Evolutionary conservation across 1,284 basidiomycete species (phyloP), one percentile per base, ranked within the genome.

Genomic region (Ganoderma resinaceum): DNA sequence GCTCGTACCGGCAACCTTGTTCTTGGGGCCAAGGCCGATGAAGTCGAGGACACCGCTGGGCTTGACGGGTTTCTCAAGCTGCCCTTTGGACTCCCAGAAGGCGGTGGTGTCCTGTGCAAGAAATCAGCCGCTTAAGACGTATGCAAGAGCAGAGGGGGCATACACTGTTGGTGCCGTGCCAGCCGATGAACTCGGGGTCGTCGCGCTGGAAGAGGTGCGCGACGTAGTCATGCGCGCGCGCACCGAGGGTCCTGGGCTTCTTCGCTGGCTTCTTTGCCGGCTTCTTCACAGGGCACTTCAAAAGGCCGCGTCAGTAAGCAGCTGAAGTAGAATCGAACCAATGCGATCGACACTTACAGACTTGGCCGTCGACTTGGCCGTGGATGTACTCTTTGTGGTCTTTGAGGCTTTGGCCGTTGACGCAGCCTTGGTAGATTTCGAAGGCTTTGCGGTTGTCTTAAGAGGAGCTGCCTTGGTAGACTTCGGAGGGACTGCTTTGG

Each of bases 91-190:
- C 8, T 12, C 11, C 60, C 60, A 61, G 40, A 61, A 46, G 16
- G 40, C 42, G 26, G 60, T 42, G 18, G 60, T 61, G 60, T 61
- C 60, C 60, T 61, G 38, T 16, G 18, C 23, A 18, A 4, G 60
- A 18, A 2, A 16, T 43, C 60, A 14, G 26, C 9, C 3, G 16
- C 3, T 12, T 35, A 11, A 40, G 14, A 31, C 7, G 31, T 1
- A 23, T 8, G 1, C 1, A 18, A 12, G 23, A 20, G 26, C 20
- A 12, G 42, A 46, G 38, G 2, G 16, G 29, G 23, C 60, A 29
- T 61, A 61, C 60, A 11, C 60, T 61, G 60, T 61, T 61, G 26
- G 60, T 43, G 8, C 60, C 60, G 42, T 61, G 60, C 40, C 60
- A 61, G 40, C 60, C 60, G 38, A 61, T 46, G 26, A 61, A 61